Evolutionary conservation across 83 land plant genomes (phyloP), one percentile per base, ranked within the genome.

Genomic region (Picea abies): DNA sequence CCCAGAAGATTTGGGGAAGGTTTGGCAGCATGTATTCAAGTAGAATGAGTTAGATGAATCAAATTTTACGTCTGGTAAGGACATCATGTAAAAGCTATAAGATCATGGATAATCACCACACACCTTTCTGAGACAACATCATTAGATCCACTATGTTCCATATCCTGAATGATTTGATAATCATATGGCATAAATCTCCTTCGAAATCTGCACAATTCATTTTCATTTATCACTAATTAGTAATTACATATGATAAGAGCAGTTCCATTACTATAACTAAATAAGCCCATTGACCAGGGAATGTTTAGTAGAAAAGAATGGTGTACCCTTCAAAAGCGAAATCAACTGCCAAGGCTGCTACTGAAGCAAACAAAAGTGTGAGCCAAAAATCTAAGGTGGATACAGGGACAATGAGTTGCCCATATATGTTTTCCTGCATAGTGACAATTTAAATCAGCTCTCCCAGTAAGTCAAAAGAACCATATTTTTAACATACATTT

Each of bases 141-240:
- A 6, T 71, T 71, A 19, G 35, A 20, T 25, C 4, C 16, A 4
- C 25, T 52, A 15, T 47, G 61, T 1, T 76, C 60, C 22, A 22
- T 69, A 8, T 85, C 81, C 61, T 85, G 85, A 44, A 83, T 85
- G 11, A 85, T 75, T 76, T 85, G 84, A 39, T 83, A 83, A 60
- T 85, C 86, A 26, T 66, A 73, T 4, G 86, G 86, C 17, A 44
- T 60, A 75, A 32, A 85, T 86, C 80, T 75, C 60, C 86, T 78
- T 63, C 60, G 70, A 44, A 85, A 35, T 60, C 86, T 85, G 86
- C 44, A 82, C 25, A 76, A 60, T 52, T 32, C 35, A 52, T 15
- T 0, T 76, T 52, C 20, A 49, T 25, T 3, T 12, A 15, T 52
- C 4, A 52, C 56, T 9, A 22, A 15, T 52, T 25, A 76, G 26